phyloP scores from a whole-genome alignment of 1,139 yeast species.

The Blastobotrys indianensis region DNA sequence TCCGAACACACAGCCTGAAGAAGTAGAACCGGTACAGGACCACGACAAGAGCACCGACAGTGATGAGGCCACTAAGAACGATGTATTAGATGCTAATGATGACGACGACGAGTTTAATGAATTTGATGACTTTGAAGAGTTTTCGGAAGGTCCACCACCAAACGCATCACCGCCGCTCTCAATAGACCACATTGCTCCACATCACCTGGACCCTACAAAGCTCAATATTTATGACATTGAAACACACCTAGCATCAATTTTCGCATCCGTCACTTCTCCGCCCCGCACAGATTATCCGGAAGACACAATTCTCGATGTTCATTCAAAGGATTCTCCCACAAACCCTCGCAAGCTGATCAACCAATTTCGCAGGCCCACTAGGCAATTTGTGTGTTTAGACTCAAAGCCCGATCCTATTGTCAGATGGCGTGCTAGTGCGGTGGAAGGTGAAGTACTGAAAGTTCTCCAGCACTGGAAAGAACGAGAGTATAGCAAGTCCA shows the following conservation, averaged over 20 bases:
- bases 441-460: slow-evolving; percentile 18
- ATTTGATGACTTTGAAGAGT: slow-evolving; percentile 14
- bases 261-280: background rate
- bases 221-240: slow-evolving; percentile 4
- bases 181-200: background rate
- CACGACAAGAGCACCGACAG: too few species aligned
- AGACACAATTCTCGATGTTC: slow-evolving; percentile 3
- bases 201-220: background rate
- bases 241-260: background rate
- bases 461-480: slow-evolving; percentile 21
- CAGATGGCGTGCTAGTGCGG: slow-evolving; percentile 21
- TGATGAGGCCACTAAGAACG: too few species aligned
- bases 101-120: slow-evolving; percentile 20
- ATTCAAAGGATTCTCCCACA: background rate
- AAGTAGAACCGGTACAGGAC: too few species aligned
- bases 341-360: slow-evolving; percentile 25
- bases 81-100: background rate
- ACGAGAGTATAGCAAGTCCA: slow-evolving; percentile 11
- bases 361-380: slow-evolving; percentile 26
- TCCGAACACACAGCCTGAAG: too few species aligned
- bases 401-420: slow-evolving; percentile 23
- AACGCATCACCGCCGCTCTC: background rate
- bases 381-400: slow-evolving; percentile 25
- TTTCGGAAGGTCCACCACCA: background rate
- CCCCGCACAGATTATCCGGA: background rate